Evolutionary conservation across 1,284 basidiomycete genomes (phyloP).

Genomic region (Tausonia pullulans): DNA sequence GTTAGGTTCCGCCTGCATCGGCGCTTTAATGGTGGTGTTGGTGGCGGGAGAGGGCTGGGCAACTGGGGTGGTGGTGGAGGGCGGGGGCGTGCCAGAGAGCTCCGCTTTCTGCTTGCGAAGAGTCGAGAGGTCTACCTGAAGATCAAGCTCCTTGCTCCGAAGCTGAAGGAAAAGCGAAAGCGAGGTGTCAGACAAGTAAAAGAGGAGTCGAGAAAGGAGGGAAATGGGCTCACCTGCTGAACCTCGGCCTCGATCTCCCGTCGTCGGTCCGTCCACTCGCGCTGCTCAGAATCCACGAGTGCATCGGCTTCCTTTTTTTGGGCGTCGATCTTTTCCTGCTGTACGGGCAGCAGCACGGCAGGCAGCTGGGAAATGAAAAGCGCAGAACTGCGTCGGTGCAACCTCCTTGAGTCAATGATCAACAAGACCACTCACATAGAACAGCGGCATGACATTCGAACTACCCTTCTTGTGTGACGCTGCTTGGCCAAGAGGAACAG

Average conservation of each 20-base stretch:
- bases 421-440: conserved; percentile 2
- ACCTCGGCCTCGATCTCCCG: not conserved
- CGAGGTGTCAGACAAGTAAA: not conserved
- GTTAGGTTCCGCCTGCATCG: not conserved
- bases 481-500: conserved; percentile 1
- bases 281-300: not conserved
- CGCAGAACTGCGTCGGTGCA: not conserved
- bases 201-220: not conserved
- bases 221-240: not conserved
- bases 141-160: not conserved
- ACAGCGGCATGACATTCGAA: not conserved
- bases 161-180: not conserved
- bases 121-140: too few species aligned
- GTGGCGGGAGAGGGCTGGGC: not conserved
- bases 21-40: not conserved
- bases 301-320: not conserved
- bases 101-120: too few species aligned
- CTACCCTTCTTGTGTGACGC: not conserved
- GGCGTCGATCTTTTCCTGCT: not conserved
- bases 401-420: not conserved
- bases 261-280: not conserved
- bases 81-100: too few species aligned
- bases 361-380: not conserved
- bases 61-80: too few species aligned
- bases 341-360: not conserved